Evolutionary conservation across 495 filamentous ascomycete species (phyloP).

Genomic region (Neurospora terricola): DNA sequence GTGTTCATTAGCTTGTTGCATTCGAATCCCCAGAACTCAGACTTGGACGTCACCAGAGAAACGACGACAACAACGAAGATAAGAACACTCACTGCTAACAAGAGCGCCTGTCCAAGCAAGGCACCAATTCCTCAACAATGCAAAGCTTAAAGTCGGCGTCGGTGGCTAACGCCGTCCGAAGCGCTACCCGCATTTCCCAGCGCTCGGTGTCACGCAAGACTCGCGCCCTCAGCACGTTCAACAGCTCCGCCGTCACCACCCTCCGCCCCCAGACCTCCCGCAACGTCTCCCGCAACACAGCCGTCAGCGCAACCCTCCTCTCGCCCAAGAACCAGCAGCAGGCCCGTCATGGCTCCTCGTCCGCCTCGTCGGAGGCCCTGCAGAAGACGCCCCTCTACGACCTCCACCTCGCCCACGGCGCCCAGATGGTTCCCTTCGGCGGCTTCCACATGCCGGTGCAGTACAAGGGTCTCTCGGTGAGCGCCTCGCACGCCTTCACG

Average conservation of each 20-base stretch:
- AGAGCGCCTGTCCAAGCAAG: not conserved
- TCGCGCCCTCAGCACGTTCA: not conserved
- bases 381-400: slow-evolving; percentile 73
- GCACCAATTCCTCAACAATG: slow-evolving; percentile 12
- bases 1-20: not conserved
- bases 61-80: not conserved
- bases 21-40: not conserved
- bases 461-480: slow-evolving; percentile 64
- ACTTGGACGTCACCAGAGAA: not conserved
- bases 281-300: not conserved
- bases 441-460: slow-evolving; percentile 90
- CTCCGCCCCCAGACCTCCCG: not conserved
- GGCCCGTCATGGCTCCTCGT: slow-evolving; percentile 18
- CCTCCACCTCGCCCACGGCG: slow-evolving; percentile 68
- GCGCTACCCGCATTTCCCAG: slow-evolving; percentile 3
- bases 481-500: slow-evolving; percentile 79
- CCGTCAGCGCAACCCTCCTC: not conserved
- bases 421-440: slow-evolving; percentile 94
- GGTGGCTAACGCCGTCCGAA: slow-evolving; percentile 11
- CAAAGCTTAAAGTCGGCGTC: slow-evolving; percentile 11
- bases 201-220: slow-evolving; percentile 1
- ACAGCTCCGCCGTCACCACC: not conserved
- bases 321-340: not conserved
- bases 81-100: not conserved
- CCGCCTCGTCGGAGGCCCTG: slow-evolving; percentile 29